These are phyloP conservation scores for Colletotrichum melonis DNA, from an alignment of 2,329 filamentous ascomycete species.

Conservation along the genomic window DNA sequence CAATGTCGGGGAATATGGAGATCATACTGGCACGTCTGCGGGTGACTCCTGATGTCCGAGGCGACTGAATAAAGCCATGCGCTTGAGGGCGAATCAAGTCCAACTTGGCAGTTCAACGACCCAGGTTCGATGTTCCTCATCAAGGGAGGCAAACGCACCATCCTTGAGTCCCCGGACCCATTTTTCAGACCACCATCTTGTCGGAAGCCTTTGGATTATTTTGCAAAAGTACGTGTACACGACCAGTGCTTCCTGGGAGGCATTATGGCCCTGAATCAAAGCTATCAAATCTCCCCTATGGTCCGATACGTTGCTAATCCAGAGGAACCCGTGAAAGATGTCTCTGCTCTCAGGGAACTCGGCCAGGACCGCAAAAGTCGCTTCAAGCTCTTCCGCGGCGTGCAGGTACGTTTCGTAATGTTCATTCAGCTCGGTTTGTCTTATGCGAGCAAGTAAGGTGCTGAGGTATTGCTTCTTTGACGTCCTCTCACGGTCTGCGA, in stretches of 20 bases:
- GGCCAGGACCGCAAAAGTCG: not conserved
- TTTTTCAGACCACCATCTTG: slow-evolving; percentile 50
- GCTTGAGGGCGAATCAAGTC: no score
- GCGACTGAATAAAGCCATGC: no score
- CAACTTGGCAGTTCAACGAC: slow-evolving; percentile 32
- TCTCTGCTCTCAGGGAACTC: slow-evolving; percentile 39
- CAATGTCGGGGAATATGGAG: no score
- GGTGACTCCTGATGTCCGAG: no score
- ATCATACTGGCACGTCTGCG: no score
- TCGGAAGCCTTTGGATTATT: slow-evolving; percentile 41
- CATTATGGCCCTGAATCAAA: slow-evolving; percentile 40
- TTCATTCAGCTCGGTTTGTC: not conserved
- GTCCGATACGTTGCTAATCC: slow-evolving; percentile 49
- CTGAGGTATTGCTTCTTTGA: not conserved
- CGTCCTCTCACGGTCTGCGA: not conserved
- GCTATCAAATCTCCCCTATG: slow-evolving; percentile 43
- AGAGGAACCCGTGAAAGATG: slow-evolving; percentile 51
- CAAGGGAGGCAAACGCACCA: slow-evolving; percentile 44
- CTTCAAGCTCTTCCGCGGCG: not conserved
- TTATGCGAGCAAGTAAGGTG: not conserved
- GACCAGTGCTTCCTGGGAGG: slow-evolving; percentile 42
- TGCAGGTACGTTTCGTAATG: not conserved
- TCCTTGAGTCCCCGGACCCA: slow-evolving; percentile 46
- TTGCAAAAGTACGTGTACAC: slow-evolving; percentile 49
- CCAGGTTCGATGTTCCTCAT: slow-evolving; percentile 49